phyloP scores from a whole-genome alignment of 352 stramenopile genomes.

The Globisporangium spiculum region DNA sequence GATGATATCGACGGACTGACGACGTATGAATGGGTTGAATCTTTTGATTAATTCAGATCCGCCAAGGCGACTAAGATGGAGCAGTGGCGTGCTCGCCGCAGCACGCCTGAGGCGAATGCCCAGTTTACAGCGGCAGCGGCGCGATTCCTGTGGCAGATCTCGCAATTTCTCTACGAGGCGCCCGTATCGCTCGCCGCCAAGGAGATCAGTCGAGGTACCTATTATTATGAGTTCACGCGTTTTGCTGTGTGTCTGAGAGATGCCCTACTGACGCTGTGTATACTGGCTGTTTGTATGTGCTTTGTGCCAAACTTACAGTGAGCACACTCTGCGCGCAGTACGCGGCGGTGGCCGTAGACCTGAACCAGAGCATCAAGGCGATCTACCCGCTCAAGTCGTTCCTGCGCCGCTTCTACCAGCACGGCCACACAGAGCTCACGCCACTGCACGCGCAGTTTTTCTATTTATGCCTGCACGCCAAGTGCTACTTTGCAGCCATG shows the following conservation, averaged over 20 bases:
- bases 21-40: slow-evolving; percentile 1
- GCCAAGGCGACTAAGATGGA: slow-evolving; percentile 62
- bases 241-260: slow-evolving; percentile 1
- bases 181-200: slow-evolving; percentile 46
- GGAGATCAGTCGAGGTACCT: slow-evolving; percentile 52
- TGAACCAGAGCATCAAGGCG: slow-evolving; percentile 55
- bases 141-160: slow-evolving; percentile 39
- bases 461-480: slow-evolving; percentile 77
- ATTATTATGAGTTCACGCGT: neutral
- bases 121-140: slow-evolving; percentile 24
- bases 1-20: neutral
- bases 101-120: slow-evolving; percentile 17
- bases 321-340: slow-evolving; percentile 55
- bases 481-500: slow-evolving; percentile 72
- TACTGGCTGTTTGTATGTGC: neutral
- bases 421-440: slow-evolving; percentile 55
- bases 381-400: slow-evolving; percentile 73
- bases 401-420: slow-evolving; percentile 54
- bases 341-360: slow-evolving; percentile 38
- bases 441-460: slow-evolving; percentile 70
- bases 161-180: slow-evolving; percentile 50
- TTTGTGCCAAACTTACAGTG: slow-evolving; percentile 22
- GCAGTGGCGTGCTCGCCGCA: slow-evolving; percentile 25
- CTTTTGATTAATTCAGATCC: slow-evolving; percentile 19
- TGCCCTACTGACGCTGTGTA: neutral